Evolutionary conservation across 176 grass and related monocot genomes (phyloP).

Genomic region (Thalia dealbata): DNA sequence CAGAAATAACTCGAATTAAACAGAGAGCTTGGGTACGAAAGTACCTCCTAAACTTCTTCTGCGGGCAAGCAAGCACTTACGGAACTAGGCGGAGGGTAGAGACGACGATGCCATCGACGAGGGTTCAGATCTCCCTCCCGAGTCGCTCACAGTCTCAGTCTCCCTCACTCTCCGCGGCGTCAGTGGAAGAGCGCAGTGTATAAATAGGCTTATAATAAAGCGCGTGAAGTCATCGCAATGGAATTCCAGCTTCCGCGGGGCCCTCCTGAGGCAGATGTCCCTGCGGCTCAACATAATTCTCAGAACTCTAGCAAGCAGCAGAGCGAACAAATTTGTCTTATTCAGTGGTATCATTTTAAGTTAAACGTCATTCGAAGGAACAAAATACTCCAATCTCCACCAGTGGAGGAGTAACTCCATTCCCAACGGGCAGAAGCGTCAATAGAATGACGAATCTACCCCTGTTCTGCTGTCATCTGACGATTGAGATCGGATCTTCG

Average conservation of each 20-base stretch:
- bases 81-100: not conserved
- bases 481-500: not conserved
- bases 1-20: not conserved
- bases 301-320: not conserved
- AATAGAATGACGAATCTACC: not conserved
- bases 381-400: not conserved
- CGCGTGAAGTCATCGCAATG: not conserved
- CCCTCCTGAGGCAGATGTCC: not conserved
- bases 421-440: not conserved
- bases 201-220: not conserved
- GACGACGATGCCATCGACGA: not conserved
- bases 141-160: too few species aligned
- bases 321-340: not conserved
- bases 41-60: not conserved
- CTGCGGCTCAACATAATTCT: not conserved
- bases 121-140: not conserved
- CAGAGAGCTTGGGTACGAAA: not conserved
- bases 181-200: not conserved
- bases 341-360: not conserved
- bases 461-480: not conserved
- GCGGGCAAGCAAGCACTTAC: not conserved
- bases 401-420: not conserved
- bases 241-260: not conserved
- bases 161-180: too few species aligned
- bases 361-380: not conserved